A percentile compares a stretch with the other conserved stretches of the same genome.
Conservation (phyloP, 495 filamentous ascomycete genomes). For the Penicillium maclennaniae region DNA sequence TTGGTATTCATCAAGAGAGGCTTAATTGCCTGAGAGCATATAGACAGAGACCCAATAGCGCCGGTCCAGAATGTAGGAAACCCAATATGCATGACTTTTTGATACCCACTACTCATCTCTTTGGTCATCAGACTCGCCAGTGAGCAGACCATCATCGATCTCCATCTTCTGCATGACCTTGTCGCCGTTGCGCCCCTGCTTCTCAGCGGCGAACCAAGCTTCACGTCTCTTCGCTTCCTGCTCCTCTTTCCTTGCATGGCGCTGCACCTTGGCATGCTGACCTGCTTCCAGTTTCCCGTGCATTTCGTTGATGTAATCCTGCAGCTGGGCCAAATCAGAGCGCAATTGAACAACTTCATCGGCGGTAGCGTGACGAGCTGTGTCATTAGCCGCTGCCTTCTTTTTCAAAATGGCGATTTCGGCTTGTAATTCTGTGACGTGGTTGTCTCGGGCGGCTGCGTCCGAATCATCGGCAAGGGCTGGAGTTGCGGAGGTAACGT, state of each 20-base stretch:
- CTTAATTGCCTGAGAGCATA: neutral
- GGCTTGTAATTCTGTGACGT: conserved; percentile 33
- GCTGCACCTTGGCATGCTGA: conserved; percentile 32
- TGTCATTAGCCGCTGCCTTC: conserved; percentile 37
- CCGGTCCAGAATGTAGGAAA: neutral
- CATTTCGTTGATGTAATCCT: conserved; percentile 42
- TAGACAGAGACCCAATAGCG: neutral
- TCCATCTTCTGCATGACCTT: conserved; percentile 36
- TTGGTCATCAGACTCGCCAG: conserved; percentile 40
- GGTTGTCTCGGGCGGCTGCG: conserved; percentile 24
- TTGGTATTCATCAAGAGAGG: neutral
- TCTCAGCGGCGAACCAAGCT: conserved; percentile 47
- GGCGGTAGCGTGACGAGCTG: conserved; percentile 32
- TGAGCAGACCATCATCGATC: conserved; percentile 30
- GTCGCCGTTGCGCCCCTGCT: conserved; percentile 44
- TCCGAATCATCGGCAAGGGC: conserved; percentile 10
- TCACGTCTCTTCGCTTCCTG: conserved; percentile 36
- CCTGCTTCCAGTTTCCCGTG: conserved; percentile 39
- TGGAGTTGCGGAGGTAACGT: conserved; percentile 8
- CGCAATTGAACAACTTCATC: conserved; percentile 40
- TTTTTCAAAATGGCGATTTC: conserved; percentile 39
- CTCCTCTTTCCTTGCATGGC: conserved; percentile 41
- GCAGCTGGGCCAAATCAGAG: conserved; percentile 33
- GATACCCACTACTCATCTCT: conserved; percentile 28
- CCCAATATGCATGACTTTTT: conserved; percentile 4